Evolutionary conservation across 352 stramenopile genomes (phyloP).

Genomic region (Thraustochytrium sp.): DNA sequence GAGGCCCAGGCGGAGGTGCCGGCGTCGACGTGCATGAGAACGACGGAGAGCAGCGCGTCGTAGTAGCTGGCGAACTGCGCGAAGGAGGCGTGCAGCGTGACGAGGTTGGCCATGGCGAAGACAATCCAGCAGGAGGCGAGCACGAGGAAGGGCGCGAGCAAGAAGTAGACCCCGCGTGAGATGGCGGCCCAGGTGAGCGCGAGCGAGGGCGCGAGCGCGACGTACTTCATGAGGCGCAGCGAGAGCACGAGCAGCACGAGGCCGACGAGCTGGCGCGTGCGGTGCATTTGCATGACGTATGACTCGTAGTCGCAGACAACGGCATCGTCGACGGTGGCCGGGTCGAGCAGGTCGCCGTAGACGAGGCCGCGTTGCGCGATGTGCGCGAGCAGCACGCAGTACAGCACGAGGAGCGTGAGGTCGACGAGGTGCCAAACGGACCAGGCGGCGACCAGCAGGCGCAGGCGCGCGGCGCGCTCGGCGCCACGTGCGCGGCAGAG

Average conservation of each 20-base stretch:
- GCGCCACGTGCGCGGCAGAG: neutral
- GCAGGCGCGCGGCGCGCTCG: neutral
- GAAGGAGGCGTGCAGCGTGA: neutral
- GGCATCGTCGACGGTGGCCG: neutral
- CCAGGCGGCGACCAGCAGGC: no score
- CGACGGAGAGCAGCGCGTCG: neutral
- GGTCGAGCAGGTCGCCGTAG: neutral
- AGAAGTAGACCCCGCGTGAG: conserved; percentile 3
- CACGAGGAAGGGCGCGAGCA: neutral
- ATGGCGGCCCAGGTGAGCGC: neutral
- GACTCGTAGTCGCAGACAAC: neutral
- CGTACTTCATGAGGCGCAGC: conserved; percentile 41
- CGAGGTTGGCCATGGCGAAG: conserved; percentile 11
- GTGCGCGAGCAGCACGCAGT: neutral
- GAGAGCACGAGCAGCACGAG: neutral
- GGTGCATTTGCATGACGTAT: neutral
- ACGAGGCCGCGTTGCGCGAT: neutral
- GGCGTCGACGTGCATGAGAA: conserved; percentile 23
- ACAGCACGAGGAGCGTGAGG: neutral
- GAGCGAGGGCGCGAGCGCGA: neutral
- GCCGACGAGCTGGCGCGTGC: neutral
- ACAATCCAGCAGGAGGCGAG: neutral
- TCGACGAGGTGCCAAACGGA: conserved; percentile 22
- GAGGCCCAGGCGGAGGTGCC: conserved; percentile 19
- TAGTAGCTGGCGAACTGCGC: conserved; percentile 15